A percentile compares a stretch with the other conserved stretches of the same genome.
Evolutionary conservation across 2,329 filamentous ascomycete species (phyloP).

Genomic region (Rosellinia necatrix): DNA sequence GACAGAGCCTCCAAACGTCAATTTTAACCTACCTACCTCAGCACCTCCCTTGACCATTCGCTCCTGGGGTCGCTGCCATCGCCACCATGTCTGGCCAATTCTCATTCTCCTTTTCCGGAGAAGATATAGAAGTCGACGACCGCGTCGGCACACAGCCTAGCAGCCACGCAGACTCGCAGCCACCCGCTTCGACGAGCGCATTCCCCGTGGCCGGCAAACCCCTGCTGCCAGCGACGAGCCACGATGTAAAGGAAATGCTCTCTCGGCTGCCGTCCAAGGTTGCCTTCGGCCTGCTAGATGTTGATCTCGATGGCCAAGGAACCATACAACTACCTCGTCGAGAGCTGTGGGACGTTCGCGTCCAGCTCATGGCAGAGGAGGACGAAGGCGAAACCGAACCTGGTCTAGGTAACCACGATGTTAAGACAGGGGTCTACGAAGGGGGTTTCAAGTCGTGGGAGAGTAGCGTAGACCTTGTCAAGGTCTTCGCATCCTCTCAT

Average conservation of each 20-base stretch:
- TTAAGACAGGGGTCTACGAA: conserved; percentile 82
- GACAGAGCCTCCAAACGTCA: background rate
- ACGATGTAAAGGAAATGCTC: conserved; percentile 58
- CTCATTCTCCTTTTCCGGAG: conserved; percentile 65
- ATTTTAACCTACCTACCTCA: too few species aligned
- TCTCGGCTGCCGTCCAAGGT: conserved; percentile 72
- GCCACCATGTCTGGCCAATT: conserved; percentile 49
- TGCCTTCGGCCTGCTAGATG: conserved; percentile 65
- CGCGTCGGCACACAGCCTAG: conserved; percentile 21
- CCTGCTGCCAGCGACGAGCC: conserved; percentile 58
- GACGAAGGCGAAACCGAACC: conserved; percentile 49
- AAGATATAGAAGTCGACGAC: conserved; percentile 63
- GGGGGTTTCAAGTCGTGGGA: conserved; percentile 92
- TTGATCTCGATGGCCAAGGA: conserved; percentile 63
- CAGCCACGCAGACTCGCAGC: conserved; percentile 28
- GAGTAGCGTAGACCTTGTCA: conserved; percentile 79
- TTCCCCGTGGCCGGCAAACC: conserved; percentile 67
- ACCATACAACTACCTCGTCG: conserved; percentile 67
- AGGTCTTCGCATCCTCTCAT: conserved; percentile 58
- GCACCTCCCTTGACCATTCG: too few species aligned
- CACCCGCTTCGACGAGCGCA: conserved; percentile 48
- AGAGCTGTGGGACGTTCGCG: conserved; percentile 79
- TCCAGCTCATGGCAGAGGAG: conserved; percentile 79
- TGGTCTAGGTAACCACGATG: conserved; percentile 70
- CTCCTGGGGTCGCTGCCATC: background rate